phyloP scores from a whole-genome alignment of 345 rosid species.

The Citrus australasica region DNA sequence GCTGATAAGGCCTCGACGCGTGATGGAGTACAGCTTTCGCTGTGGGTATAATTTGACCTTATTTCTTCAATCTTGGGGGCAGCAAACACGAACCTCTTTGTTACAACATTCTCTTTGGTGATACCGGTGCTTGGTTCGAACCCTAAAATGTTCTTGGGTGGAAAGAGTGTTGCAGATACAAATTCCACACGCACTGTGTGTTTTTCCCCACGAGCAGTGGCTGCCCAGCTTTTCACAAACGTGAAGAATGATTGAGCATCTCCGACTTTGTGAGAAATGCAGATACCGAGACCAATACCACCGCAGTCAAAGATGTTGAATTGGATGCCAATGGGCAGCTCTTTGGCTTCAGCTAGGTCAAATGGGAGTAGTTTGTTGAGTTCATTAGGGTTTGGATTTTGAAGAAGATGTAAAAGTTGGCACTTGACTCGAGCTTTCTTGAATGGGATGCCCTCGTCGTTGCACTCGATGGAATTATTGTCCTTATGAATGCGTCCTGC shows the following conservation, averaged over 20 bases:
- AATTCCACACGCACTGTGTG: conserved; percentile 13
- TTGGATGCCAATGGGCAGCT: conserved; percentile 24
- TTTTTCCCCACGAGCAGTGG: conserved; percentile 21
- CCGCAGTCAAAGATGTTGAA: conserved; percentile 30
- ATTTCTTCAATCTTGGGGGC: conserved; percentile 14
- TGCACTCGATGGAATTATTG: conserved; percentile 18
- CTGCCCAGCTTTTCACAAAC: conserved; percentile 33
- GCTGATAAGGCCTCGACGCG: conserved; percentile 40
- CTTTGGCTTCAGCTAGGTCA: conserved; percentile 7
- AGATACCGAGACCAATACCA: conserved; percentile 26
- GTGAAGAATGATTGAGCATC: conserved; percentile 23
- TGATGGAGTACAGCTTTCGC: conserved; percentile 12
- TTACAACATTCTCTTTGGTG: conserved; percentile 11
- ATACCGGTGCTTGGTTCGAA: conserved; percentile 4
- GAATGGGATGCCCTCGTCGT: conserved; percentile 27
- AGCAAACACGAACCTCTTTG: conserved; percentile 31
- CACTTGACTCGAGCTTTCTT: conserved; percentile 17
- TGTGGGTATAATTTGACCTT: conserved; percentile 8
- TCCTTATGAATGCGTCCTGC: neutral
- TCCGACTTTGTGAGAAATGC: conserved; percentile 31
- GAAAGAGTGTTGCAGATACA: conserved; percentile 27
- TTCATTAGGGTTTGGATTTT: conserved; percentile 13
- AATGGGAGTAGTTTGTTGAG: conserved; percentile 26
- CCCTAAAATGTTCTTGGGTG: conserved; percentile 17
- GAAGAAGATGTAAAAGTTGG: conserved; percentile 14